phyloP scores from a whole-genome alignment of 305 asterid species.

The Fraxinus ornus region DNA sequence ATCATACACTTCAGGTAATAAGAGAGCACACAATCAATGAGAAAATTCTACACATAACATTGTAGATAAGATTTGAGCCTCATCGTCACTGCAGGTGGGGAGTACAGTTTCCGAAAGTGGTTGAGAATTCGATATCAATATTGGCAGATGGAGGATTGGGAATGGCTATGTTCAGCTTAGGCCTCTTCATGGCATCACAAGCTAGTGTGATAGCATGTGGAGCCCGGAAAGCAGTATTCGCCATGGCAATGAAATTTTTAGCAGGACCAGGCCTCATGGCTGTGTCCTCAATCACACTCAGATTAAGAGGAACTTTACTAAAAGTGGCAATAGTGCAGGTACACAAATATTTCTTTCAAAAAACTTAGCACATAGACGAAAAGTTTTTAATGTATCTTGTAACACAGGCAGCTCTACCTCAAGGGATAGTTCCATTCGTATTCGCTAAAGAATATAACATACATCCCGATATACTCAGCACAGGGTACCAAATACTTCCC shows the following conservation, averaged over 20 bases:
- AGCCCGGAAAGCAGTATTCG: conserved; percentile 55
- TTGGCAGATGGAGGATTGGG: conserved; percentile 91
- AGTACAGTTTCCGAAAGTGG: conserved; percentile 54
- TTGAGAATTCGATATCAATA: conserved; percentile 56
- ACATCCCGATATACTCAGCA: conserved; percentile 80
- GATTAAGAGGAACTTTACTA: conserved; percentile 63
- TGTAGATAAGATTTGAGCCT: conserved; percentile 21
- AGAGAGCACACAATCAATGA: conserved; percentile 8
- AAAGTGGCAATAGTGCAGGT: conserved; percentile 90
- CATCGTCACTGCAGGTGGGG: conserved; percentile 48
- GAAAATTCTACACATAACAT: background rate
- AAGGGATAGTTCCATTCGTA: conserved; percentile 90
- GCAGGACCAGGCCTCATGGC: conserved; percentile 79
- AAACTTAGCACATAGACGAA: background rate
- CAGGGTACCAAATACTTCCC: conserved; percentile 57
- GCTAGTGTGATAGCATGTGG: conserved; percentile 72
- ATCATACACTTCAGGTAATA: conserved; percentile 73
- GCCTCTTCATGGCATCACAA: conserved; percentile 93
- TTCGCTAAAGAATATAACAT: conserved; percentile 79
- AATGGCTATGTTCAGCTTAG: conserved; percentile 97
- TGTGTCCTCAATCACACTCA: conserved; percentile 58
- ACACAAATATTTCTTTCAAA: background rate
- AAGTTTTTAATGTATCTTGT: background rate
- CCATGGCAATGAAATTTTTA: conserved; percentile 67
- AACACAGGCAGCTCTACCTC: conserved; percentile 93